Evolutionary conservation across 306 rosid species (phyloP).

Genomic region (Corylus avellana): DNA sequence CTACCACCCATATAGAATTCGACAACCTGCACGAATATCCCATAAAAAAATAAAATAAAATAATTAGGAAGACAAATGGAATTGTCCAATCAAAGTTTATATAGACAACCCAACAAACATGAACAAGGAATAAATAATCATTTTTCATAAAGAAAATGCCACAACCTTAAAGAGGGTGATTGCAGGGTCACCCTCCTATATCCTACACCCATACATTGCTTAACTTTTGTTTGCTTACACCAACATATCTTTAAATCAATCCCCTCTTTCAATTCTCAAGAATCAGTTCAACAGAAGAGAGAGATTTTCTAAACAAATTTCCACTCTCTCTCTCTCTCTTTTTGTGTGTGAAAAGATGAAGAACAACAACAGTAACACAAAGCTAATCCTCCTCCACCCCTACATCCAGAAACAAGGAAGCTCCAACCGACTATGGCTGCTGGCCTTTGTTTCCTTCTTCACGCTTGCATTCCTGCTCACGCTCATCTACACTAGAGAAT

Average conservation of each 20-base stretch:
- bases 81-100: constrained; percentile 25
- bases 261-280: constrained; percentile 26
- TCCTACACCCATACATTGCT: constrained; percentile 35
- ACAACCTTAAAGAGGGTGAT: constrained; percentile 33
- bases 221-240: constrained; percentile 39
- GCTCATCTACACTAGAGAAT: constrained; percentile 72
- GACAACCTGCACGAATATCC: constrained; percentile 15
- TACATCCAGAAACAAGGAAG: constrained; percentile 93
- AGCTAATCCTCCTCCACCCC: constrained; percentile 95
- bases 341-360: constrained; percentile 38
- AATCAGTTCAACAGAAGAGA: constrained; percentile 25
- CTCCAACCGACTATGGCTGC: constrained; percentile 82
- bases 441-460: constrained; percentile 77
- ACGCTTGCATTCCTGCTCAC: constrained; percentile 81
- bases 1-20: constrained; percentile 6
- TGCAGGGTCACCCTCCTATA: constrained; percentile 51
- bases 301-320: constrained; percentile 15
- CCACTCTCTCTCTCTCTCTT: constrained; percentile 3
- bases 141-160: constrained; percentile 14
- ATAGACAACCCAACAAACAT: constrained; percentile 17
- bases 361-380: constrained; percentile 67
- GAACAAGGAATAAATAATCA: constrained; percentile 11
- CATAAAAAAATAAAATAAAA: constrained; percentile 8
- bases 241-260: constrained; percentile 53
- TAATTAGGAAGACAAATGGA: constrained; percentile 7